phyloP scores from a whole-genome alignment of 2,329 filamentous ascomycete genomes.

The Thielaviopsis ethacetica region DNA sequence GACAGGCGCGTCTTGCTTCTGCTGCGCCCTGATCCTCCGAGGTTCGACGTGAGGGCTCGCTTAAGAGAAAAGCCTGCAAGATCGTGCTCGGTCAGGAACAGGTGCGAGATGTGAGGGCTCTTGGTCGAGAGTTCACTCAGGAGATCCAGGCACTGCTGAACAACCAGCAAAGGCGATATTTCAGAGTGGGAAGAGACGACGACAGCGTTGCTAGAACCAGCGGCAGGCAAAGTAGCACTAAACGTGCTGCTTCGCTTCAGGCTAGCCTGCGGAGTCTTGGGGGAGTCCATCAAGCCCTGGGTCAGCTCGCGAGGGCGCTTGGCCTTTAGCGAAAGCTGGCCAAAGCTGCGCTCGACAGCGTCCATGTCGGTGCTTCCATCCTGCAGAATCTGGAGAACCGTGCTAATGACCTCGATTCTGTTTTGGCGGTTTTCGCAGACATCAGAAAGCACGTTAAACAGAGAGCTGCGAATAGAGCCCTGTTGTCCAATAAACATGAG shows the following conservation, averaged over 20 bases:
- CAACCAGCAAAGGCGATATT: constrained; percentile 83
- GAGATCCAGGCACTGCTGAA: constrained; percentile 83
- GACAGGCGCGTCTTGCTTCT: constrained; percentile 34
- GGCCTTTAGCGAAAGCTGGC: constrained; percentile 78
- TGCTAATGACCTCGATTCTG: constrained; percentile 81
- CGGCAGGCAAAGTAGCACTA: constrained; percentile 24
- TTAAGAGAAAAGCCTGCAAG: constrained; percentile 57
- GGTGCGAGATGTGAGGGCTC: constrained; percentile 73
- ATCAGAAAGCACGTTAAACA: constrained; percentile 78
- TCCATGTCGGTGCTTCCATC: constrained; percentile 88
- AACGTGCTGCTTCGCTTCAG: constrained; percentile 58
- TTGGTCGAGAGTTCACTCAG: constrained; percentile 70
- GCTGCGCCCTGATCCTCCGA: constrained; percentile 2
- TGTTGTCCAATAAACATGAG: constrained; percentile 96
- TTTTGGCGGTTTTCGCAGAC: constrained; percentile 96
- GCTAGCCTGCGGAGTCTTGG: constrained; percentile 59
- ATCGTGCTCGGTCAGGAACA: constrained; percentile 93
- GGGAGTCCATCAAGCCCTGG: constrained; percentile 28
- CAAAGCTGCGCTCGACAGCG: constrained; percentile 89
- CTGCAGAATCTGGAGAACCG: constrained; percentile 81
- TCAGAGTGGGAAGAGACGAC: constrained; percentile 50
- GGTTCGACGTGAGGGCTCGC: constrained; percentile 29
- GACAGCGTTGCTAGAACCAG: not conserved
- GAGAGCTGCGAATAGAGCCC: constrained; percentile 64
- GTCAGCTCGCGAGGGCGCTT: constrained; percentile 59